Conservation (phyloP, 805 yeast species). For the Brettanomyces bruxellensis region DNA sequence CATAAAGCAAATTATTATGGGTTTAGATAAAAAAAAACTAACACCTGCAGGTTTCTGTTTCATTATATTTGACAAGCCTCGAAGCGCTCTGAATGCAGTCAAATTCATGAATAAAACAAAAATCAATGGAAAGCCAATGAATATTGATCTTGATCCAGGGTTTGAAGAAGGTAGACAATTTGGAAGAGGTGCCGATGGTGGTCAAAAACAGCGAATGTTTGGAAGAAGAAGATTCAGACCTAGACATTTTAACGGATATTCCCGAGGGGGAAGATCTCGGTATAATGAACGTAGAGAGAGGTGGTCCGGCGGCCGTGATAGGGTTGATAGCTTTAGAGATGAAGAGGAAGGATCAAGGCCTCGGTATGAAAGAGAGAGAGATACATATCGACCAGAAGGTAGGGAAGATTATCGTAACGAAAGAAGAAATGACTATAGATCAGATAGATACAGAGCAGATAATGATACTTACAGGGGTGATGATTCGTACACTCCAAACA, state of each 20-base stretch:
- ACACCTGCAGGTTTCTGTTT: conserved; percentile 98
- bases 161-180: conserved; percentile 92
- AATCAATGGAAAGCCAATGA: conserved; percentile 72
- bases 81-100: conserved; percentile 73
- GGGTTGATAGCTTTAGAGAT: neutral
- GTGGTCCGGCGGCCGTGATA: neutral
- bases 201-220: conserved; percentile 46
- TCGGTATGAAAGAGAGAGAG: neutral
- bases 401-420: neutral
- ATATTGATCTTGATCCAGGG: conserved; percentile 93
- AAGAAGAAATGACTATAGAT: conserved; percentile 5
- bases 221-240: conserved; percentile 2
- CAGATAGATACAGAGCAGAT: neutral
- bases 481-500: neutral
- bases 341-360: neutral
- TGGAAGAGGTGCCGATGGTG: conserved; percentile 90
- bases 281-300: neutral
- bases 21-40: conserved; percentile 78
- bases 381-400: too few relatives aligned
- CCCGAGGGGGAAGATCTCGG: neutral
- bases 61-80: conserved; percentile 61
- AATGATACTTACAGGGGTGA: neutral
- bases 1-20: conserved; percentile 82
- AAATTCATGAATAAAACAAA: conserved; percentile 75
- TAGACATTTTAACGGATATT: conserved; percentile 12